Evolutionary conservation across 306 rosid species (phyloP), one percentile per base, ranked within the genome.

Genomic region (Pueraria montana): DNA sequence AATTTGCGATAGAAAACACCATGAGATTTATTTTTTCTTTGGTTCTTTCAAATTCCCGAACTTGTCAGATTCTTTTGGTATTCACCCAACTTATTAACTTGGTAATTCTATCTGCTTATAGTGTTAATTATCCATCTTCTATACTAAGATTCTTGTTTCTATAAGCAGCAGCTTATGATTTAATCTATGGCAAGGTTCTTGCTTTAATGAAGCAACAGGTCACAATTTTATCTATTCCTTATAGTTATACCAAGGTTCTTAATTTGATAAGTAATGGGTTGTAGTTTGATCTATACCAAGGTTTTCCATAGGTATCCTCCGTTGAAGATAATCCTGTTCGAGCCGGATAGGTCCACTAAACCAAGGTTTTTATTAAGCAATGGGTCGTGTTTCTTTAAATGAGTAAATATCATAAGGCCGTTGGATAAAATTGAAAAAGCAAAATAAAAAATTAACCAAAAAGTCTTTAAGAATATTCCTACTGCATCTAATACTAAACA

Each of bases 341-440:
- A n/a, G n/a, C n/a, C n/a, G n/a, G n/a, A n/a, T n/a, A n/a, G n/a
- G n/a, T n/a, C n/a, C n/a, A n/a, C n/a, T n/a, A n/a, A n/a, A n/a
- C n/a, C n/a, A 27, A 1, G 3, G 8, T n/a, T 64, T 30, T 17
- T 14, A 34, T 34, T 32, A 17, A 17, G 46, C 71, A 34, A 32
- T 3, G 6, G 46, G 11, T 17, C 16, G 3, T 58, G 6, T 58
- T 10, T 10, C 14, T 58, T 58, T 52, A 17, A 52, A 17, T 32
- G 13, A 6, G 56, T 30, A 49, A 13, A 58, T 72, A 84, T 64
- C 49, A 72, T 2, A 16, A 18, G 7, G 61, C 21, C 11, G 59
- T 30, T 14, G 63, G 23, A 24, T 83, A 38, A 93, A 27, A 77
- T 85, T 24, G 13, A 13, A 46, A 46, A 46, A 3, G 52, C 16